Conservation (phyloP, 441 rosid species). For the Corymbia citriodora region DNA sequence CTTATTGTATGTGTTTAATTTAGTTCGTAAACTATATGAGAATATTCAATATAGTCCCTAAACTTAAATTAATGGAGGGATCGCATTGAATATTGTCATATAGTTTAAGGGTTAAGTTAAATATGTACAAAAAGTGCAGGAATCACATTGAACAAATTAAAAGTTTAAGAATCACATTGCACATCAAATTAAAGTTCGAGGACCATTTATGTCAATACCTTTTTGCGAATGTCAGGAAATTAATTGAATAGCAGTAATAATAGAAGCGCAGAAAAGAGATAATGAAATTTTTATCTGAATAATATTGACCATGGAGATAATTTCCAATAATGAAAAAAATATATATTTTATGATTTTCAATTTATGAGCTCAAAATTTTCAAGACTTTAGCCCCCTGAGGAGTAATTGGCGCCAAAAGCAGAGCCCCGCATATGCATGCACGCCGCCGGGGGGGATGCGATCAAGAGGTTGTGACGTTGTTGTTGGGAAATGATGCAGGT, state of each 20-base stretch:
- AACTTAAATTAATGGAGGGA: no score
- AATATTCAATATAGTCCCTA: no score
- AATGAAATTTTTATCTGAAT: not conserved
- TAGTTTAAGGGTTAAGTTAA: no score
- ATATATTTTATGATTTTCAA: not conserved
- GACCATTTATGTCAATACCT: no score
- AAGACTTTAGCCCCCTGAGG: not conserved
- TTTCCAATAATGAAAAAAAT: not conserved
- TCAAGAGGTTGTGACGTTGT: not conserved
- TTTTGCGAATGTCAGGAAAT: not conserved
- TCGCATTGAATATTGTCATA: no score
- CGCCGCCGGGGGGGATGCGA: not conserved
- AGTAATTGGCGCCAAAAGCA: not conserved
- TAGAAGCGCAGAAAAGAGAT: not conserved
- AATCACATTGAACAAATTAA: no score
- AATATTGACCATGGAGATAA: not conserved
- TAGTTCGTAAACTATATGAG: no score
- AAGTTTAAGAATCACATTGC: no score
- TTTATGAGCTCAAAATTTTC: not conserved
- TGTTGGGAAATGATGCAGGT: conserved; percentile 31
- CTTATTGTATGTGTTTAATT: no score
- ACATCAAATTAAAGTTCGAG: no score
- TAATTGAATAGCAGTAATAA: not conserved
- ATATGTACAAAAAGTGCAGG: no score
- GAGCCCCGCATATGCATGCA: not conserved